These are phyloP conservation scores for Spirogloea muscicola DNA, from an alignment of 139 green algal genomes.

Conservation along the genomic window DNA sequence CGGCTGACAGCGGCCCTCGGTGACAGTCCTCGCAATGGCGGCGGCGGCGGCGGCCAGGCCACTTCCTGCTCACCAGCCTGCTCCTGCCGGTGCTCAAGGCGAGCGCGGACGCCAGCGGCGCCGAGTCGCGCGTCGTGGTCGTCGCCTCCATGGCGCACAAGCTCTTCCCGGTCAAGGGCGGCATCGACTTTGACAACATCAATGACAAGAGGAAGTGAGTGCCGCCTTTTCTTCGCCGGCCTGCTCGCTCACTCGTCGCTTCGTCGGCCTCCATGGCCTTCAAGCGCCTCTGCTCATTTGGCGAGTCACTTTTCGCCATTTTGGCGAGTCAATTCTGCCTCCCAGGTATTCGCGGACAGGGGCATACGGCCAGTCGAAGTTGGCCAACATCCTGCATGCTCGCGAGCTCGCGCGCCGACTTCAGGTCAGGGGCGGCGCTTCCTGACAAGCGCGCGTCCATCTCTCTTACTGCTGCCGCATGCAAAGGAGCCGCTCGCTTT, in stretches of 20 bases:
- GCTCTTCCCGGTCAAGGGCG: constrained; percentile 29
- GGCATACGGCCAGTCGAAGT: constrained; percentile 74
- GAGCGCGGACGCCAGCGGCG: not conserved
- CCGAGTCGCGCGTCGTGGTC: constrained; percentile 38
- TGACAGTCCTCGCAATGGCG: not conserved
- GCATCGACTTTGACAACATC: constrained; percentile 5
- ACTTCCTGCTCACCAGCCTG: constrained; percentile 48
- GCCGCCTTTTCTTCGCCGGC: too few relatives aligned
- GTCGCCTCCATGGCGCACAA: constrained; percentile 45
- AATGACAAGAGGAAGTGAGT: too few relatives aligned
- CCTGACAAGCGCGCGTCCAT: too few relatives aligned
- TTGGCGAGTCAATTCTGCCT: too few relatives aligned
- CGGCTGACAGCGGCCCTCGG: not conserved
- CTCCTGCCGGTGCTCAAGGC: constrained; percentile 40
- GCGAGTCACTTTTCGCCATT: not conserved
- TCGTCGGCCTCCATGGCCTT: too few relatives aligned
- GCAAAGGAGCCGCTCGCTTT: too few relatives aligned
- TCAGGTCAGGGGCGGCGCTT: not conserved
- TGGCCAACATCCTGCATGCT: constrained; percentile 85
- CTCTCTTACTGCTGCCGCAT: not conserved
- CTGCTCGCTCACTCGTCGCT: too few relatives aligned
- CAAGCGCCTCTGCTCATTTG: too few relatives aligned
- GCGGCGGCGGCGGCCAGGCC: not conserved
- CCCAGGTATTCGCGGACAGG: constrained; percentile 42
- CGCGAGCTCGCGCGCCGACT: constrained; percentile 66